Evolutionary conservation across 495 filamentous ascomycete species (phyloP).

Genomic region (Polyplosphaeria fusca): DNA sequence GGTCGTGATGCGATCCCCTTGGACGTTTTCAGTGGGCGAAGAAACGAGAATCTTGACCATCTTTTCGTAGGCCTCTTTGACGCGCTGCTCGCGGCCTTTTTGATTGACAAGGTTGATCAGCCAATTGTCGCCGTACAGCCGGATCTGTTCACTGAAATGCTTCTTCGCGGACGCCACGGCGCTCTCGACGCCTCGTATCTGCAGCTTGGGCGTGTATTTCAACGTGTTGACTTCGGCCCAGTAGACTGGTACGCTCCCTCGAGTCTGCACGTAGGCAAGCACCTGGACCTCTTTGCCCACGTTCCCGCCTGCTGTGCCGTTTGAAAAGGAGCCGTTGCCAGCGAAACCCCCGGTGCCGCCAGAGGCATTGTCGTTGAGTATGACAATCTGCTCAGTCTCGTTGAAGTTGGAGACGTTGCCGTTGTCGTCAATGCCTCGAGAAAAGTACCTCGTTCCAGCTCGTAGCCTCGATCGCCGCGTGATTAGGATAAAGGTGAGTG

Average conservation of each 20-base stretch:
- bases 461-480: slow-evolving; percentile 81
- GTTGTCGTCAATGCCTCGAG: slow-evolving; percentile 84
- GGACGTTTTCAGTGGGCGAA: slow-evolving; percentile 59
- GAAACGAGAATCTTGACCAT: slow-evolving; percentile 72
- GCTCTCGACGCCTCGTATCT: slow-evolving; percentile 80
- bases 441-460: slow-evolving; percentile 90
- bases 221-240: slow-evolving; percentile 94
- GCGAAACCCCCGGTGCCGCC: slow-evolving; percentile 76
- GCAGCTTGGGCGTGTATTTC: slow-evolving; percentile 82
- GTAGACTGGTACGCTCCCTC: slow-evolving; percentile 89
- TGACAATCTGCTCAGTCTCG: slow-evolving; percentile 88
- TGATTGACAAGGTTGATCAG: slow-evolving; percentile 96
- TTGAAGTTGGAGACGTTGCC: slow-evolving; percentile 98
- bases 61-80: slow-evolving; percentile 91
- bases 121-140: slow-evolving; percentile 91
- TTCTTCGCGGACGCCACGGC: slow-evolving; percentile 71
- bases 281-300: slow-evolving; percentile 76
- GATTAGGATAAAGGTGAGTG: slow-evolving; percentile 81
- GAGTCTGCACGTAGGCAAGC: slow-evolving; percentile 89
- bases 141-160: slow-evolving; percentile 91
- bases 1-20: slow-evolving; percentile 54
- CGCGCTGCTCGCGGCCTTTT: slow-evolving; percentile 76
- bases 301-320: slow-evolving; percentile 57
- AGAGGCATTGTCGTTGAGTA: slow-evolving; percentile 72
- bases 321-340: slow-evolving; percentile 69